These are phyloP conservation scores for Calonectria pteridis DNA, from an alignment of 2,329 filamentous ascomycete species.

Conservation along the genomic window DNA sequence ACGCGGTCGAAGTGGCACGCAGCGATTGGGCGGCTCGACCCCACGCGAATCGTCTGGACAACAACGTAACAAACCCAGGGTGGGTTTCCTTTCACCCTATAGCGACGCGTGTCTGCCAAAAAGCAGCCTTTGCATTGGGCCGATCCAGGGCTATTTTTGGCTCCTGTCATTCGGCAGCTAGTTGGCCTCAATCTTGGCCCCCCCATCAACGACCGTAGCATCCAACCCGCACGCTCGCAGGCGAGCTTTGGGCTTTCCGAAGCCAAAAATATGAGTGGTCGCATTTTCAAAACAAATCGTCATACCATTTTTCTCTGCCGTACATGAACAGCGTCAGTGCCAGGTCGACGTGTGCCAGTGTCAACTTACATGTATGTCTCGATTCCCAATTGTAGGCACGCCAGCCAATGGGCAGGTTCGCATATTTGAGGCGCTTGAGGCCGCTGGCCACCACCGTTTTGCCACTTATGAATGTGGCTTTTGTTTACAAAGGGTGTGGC, in stretches of 20 bases:
- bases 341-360: not conserved
- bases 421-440: not conserved
- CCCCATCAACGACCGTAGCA: not conserved
- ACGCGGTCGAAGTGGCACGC: not conserved
- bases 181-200: not conserved
- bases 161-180: not conserved
- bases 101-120: not conserved
- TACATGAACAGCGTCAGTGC: not conserved
- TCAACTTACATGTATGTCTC: not conserved
- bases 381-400: not conserved
- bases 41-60: not conserved
- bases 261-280: not conserved
- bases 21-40: not conserved
- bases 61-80: not conserved
- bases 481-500: not conserved
- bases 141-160: not conserved
- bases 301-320: not conserved
- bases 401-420: not conserved
- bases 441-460: not conserved
- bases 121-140: not conserved
- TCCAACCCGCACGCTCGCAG: not conserved
- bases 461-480: not conserved
- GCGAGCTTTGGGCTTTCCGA: not conserved
- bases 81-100: not conserved
- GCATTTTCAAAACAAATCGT: not conserved